Percentiles rank a stretch among this genome's conserved stretches.
Evolutionary conservation across 768 basidiomycete species (phyloP).

Genomic region (Serendipita indica): DNA sequence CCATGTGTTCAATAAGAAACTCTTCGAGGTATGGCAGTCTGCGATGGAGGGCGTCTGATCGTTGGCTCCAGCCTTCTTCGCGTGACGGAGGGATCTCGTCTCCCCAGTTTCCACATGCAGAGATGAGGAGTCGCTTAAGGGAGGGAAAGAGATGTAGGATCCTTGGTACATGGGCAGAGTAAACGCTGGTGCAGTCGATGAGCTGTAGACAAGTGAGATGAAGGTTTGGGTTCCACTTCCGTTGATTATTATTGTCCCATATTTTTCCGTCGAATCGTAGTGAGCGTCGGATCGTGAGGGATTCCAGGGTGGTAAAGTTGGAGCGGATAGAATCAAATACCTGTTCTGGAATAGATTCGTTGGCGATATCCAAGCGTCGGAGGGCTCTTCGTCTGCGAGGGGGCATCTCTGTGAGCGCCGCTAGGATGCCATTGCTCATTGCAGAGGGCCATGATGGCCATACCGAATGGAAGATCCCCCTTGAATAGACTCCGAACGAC

Average conservation of each 20-base stretch:
- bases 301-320: background rate
- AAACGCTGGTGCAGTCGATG: background rate
- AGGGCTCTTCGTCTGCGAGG: too few relatives aligned
- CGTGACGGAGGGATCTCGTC: background rate
- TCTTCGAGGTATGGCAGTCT: background rate
- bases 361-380: background rate
- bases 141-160: background rate
- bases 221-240: background rate
- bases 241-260: background rate
- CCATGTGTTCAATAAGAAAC: constrained; percentile 1
- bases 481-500: background rate
- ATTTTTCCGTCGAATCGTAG: background rate
- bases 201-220: background rate
- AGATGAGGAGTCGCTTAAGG: background rate
- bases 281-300: background rate
- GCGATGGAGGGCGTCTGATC: background rate
- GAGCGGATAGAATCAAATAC: background rate
- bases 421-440: background rate
- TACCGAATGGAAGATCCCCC: background rate
- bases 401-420: background rate
- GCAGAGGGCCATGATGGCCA: background rate
- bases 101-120: background rate
- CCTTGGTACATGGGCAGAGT: background rate
- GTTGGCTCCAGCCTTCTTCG: background rate
- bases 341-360: background rate